A percentile compares a stretch with the other conserved stretches of the same genome.
These are phyloP conservation scores for Nicotiana paniculata DNA, from an alignment of 257 asterid genomes.

Conservation along the genomic window DNA sequence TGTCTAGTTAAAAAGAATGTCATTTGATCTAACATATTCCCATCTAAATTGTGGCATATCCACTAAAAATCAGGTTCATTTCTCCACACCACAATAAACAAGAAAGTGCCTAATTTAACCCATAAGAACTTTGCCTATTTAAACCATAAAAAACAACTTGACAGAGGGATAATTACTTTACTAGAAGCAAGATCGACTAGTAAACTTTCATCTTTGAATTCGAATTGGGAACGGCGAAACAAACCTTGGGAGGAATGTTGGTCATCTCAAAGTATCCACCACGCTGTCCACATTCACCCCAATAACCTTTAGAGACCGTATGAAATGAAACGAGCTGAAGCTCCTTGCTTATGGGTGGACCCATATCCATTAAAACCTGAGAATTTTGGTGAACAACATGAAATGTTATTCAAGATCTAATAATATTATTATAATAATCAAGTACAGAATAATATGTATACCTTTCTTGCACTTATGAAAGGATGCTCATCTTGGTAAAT, in stretches of 20 bases:
- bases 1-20: background rate
- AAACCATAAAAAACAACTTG: background rate
- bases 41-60: no score
- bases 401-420: background rate
- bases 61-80: background rate
- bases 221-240: background rate
- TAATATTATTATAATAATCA: no score
- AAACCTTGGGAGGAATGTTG: slow-evolving; percentile 77
- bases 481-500: slow-evolving; percentile 96
- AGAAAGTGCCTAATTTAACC: background rate
- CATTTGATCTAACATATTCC: background rate
- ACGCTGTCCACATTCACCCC: slow-evolving; percentile 99
- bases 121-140: background rate
- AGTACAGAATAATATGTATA: slow-evolving; percentile 1
- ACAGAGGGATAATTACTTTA: background rate
- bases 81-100: background rate
- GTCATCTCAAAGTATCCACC: slow-evolving; percentile 99
- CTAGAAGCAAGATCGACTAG: background rate
- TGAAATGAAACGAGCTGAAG: slow-evolving; percentile 87
- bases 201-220: background rate
- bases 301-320: slow-evolving; percentile 94
- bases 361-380: slow-evolving; percentile 83
- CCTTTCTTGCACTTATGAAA: slow-evolving; percentile 90
- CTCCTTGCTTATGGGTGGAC: slow-evolving; percentile 70
- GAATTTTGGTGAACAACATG: background rate